A percentile compares a stretch with the other conserved stretches of the same genome.
These are phyloP conservation scores for Yamadazyma phyllophila DNA, from an alignment of 805 yeast genomes.

Conservation along the genomic window DNA sequence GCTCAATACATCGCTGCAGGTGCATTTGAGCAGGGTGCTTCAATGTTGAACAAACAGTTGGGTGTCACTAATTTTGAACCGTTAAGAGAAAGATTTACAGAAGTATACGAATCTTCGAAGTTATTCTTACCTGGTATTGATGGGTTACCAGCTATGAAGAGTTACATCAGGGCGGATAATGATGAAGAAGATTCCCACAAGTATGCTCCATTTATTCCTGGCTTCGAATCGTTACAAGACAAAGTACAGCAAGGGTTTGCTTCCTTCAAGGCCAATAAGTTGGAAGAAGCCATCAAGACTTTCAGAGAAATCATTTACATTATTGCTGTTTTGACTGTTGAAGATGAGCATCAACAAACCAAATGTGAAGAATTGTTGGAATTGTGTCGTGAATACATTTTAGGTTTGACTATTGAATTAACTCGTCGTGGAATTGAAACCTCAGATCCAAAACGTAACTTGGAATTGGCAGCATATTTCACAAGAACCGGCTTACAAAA, in stretches of 20 bases:
- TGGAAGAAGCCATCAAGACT: conserved; percentile 73
- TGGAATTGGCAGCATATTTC: conserved; percentile 95
- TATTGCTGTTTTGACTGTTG: conserved; percentile 67
- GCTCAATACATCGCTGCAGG: conserved; percentile 96
- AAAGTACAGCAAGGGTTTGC: conserved; percentile 72
- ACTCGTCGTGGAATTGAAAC: conserved; percentile 79
- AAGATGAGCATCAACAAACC: conserved; percentile 69
- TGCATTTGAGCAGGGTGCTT: conserved; percentile 93
- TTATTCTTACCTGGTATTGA: conserved; percentile 70
- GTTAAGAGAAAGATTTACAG: conserved; percentile 75
- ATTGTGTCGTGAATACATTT: conserved; percentile 83
- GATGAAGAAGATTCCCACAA: conserved; percentile 51
- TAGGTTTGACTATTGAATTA: conserved; percentile 89
- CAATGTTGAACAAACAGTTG: conserved; percentile 81
- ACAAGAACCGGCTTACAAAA: conserved; percentile 80
- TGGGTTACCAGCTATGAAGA: conserved; percentile 68
- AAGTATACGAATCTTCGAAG: conserved; percentile 79
- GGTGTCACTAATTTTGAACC: conserved; percentile 90
- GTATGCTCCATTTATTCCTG: conserved; percentile 68
- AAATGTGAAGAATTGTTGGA: conserved; percentile 69
- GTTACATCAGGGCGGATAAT: conserved; percentile 64
- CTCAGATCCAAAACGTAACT: conserved; percentile 73
- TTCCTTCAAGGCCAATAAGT: conserved; percentile 77
- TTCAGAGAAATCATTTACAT: conserved; percentile 82
- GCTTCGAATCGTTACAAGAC: conserved; percentile 62